These are phyloP conservation scores for Nakazawaea ambrosiae DNA, from an alignment of 805 yeast species.

Conservation along the genomic window DNA sequence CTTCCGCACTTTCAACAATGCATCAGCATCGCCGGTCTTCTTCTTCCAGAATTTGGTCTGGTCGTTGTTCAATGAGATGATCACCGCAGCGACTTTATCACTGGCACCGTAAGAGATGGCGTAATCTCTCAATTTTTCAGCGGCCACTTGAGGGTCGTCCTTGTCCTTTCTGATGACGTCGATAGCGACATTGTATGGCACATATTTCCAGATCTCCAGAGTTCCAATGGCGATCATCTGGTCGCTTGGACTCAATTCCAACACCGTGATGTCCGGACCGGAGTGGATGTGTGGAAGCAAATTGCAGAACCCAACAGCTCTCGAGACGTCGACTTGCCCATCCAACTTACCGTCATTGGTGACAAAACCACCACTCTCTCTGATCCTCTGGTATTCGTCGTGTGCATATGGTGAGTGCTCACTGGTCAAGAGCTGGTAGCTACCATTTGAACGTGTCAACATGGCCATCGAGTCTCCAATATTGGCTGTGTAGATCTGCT, in stretches of 20 bases:
- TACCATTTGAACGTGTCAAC: conserved; percentile 75
- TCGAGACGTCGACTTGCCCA: conserved; percentile 73
- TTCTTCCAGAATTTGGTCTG: conserved; percentile 24
- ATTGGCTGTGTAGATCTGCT: conserved; percentile 70
- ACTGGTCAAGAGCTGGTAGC: conserved; percentile 61
- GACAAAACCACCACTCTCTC: conserved; percentile 89
- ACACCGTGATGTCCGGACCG: conserved; percentile 70
- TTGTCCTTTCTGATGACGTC: conserved; percentile 81
- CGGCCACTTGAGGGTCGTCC: conserved; percentile 83
- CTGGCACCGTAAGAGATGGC: conserved; percentile 88
- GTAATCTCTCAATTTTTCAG: conserved; percentile 87
- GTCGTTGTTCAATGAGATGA: conserved; percentile 59
- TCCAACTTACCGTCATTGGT: conserved; percentile 80
- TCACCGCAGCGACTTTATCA: conserved; percentile 75
- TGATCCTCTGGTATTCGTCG: conserved; percentile 74
- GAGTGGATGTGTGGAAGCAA: conserved; percentile 84
- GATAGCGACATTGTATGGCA: conserved; percentile 79
- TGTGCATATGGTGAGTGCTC: conserved; percentile 81
- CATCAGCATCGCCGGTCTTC: conserved; percentile 24
- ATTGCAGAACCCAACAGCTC: conserved; percentile 89
- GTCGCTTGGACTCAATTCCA: conserved; percentile 58
- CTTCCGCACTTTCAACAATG: conserved; percentile 36
- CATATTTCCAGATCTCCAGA: conserved; percentile 75
- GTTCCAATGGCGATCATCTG: conserved; percentile 84
- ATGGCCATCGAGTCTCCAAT: conserved; percentile 87